These are phyloP conservation scores for Calonectria leucothoes DNA, from an alignment of 2,329 filamentous ascomycete species.

Conservation along the genomic window DNA sequence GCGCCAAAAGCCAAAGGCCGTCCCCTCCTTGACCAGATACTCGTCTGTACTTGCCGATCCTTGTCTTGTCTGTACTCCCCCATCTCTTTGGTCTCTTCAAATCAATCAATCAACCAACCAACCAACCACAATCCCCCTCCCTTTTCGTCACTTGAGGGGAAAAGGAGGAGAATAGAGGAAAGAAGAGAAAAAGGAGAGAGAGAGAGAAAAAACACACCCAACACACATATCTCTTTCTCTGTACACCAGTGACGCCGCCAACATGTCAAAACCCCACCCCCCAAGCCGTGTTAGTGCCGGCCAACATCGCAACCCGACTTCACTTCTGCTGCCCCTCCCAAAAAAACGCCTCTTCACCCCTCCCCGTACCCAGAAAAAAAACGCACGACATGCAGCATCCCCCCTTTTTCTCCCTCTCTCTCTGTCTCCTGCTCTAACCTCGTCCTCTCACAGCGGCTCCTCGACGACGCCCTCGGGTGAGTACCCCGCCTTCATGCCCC, in stretches of 20 bases:
- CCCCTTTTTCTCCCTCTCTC: not conserved
- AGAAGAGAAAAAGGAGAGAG: too few relatives aligned
- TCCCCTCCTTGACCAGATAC: not conserved
- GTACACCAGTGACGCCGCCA: not conserved
- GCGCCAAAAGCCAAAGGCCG: not conserved
- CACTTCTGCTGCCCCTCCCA: not conserved
- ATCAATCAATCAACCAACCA: not conserved
- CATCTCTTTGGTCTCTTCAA: not conserved
- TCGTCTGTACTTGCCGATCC: not conserved
- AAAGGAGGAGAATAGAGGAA: too few relatives aligned
- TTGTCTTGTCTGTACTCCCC: constrained; percentile 1
- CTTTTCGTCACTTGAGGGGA: not conserved
- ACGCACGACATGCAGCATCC: not conserved
- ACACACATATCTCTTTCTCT: not conserved
- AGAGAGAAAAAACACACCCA: not conserved
- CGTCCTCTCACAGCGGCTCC: constrained; percentile 35
- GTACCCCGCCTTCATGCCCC: constrained; percentile 44
- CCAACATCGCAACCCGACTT: not conserved
- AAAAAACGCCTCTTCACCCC: not conserved
- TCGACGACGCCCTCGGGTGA: constrained; percentile 46
- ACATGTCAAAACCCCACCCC: not conserved
- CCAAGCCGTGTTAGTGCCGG: not conserved
- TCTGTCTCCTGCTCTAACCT: not conserved
- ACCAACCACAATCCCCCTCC: not conserved
- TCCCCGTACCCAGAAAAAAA: not conserved